Conservation (phyloP, 176 grass and related monocot species). For the Luzula sylvatica region DNA sequence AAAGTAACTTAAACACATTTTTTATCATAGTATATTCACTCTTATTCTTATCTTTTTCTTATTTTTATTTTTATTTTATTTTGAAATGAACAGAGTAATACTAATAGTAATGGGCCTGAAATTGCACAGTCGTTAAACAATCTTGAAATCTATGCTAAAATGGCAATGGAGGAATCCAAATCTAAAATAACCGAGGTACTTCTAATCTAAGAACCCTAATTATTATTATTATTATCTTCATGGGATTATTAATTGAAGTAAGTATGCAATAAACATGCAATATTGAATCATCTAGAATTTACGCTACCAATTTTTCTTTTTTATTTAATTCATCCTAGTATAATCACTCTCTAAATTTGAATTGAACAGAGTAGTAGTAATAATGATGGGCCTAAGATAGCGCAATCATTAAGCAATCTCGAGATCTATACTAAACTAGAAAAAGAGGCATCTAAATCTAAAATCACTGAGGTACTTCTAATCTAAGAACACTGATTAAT, state of each 20-base stretch:
- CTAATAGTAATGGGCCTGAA: not conserved
- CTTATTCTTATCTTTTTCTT: not conserved
- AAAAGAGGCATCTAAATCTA: slow-evolving; percentile 17
- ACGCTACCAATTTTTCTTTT: no score
- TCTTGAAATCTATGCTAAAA: slow-evolving; percentile 15
- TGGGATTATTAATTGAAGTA: not conserved
- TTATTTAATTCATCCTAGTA: no score
- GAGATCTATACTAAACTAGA: slow-evolving; percentile 20
- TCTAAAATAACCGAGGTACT: no score
- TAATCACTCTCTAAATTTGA: no score
- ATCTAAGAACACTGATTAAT: no score
- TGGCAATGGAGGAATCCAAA: slow-evolving; percentile 2
- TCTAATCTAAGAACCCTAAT: not conserved
- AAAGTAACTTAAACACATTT: slow-evolving; percentile 27
- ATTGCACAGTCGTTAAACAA: slow-evolving; percentile 6
- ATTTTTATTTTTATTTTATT: slow-evolving; percentile 6
- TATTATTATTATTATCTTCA: not conserved
- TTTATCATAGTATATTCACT: not conserved
- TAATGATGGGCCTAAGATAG: slow-evolving; percentile 34
- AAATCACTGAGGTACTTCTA: slow-evolving; percentile 13
- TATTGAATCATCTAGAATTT: no score
- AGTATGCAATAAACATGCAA: no score
- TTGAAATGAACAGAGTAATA: not conserved
- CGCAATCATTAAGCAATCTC: slow-evolving; percentile 29
- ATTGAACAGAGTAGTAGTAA: slow-evolving; percentile 42